Evolutionary conservation across 257 asterid species (phyloP), one percentile per base, ranked within the genome.

Genomic region (Jaltomata sinuosa): DNA sequence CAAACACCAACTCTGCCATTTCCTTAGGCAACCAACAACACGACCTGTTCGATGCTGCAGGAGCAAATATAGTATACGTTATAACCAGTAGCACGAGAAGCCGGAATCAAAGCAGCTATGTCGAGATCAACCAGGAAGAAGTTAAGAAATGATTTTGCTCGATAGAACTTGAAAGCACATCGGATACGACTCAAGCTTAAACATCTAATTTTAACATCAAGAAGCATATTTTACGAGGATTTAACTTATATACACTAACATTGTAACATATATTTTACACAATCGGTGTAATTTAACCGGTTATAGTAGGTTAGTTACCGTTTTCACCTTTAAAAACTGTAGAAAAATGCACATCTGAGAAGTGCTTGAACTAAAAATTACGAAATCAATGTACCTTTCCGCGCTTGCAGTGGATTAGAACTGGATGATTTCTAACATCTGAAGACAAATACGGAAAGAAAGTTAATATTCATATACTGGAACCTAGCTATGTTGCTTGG

Each of bases 11-110:
- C 84, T 87, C 86, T 90, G 93, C 82, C 85, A 74, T 69, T 88
- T 88, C 83, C 93, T 90, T 18, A 90, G 80, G 85, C 91, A 87
- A 19, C 93, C 93, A 6, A 90, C 91, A 3, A 89, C 77, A 32
- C 88, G 84, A 6, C 93, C 93, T 11, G 93, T 89, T 22, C 91
- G 87, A 74, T 90, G 93, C 91, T 90, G 91, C 87, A 67, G 12
- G 72, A 61, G 27, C 18, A 84, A 38, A 82, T 27, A 22, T 5
- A 32, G 38, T n/a, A 71, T 47, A 22, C 2, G 31, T 68, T 65
- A 67, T 15, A 83, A 55, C 83, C 53, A 78, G 27, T 45, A 45
- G 38, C 50, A 29, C 16, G 65, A 27, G 8, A 15, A 45, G 1
- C 0, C 8, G 52, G 14, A 34, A 12, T 21, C 29, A 14, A 79